These are phyloP conservation scores for Rutstroemia sp. DNA, from an alignment of 2,329 filamentous ascomycete genomes.

Conservation along the genomic window DNA sequence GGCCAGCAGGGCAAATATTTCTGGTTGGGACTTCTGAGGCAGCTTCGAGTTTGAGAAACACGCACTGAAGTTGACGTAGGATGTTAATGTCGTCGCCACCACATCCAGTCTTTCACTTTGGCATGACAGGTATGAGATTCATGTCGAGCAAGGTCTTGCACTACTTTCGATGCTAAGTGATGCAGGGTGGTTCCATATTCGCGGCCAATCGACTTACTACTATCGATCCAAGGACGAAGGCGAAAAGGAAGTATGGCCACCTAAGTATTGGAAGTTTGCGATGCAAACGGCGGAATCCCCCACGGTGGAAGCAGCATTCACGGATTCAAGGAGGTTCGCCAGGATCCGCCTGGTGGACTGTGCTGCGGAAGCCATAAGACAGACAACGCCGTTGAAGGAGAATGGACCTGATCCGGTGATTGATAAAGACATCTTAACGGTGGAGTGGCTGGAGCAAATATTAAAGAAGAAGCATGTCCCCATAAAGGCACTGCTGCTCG, in stretches of 20 bases:
- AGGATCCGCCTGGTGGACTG: slow-evolving; percentile 79
- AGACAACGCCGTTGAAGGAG: slow-evolving; percentile 71
- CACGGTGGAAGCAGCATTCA: slow-evolving; percentile 63
- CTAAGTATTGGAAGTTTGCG: slow-evolving; percentile 82
- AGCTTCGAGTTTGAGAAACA: background rate
- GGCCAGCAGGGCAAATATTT: slow-evolving; percentile 97
- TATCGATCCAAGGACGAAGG: slow-evolving; percentile 55
- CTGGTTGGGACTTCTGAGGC: slow-evolving; percentile 44
- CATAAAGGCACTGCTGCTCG: slow-evolving; percentile 79
- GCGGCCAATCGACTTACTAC: slow-evolving; percentile 68
- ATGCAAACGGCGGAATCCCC: slow-evolving; percentile 54
- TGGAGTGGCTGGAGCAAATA: slow-evolving; percentile 65
- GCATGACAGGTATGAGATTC: slow-evolving; percentile 49
- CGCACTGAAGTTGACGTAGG: slow-evolving; percentile 26
- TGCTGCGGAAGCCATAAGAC: slow-evolving; percentile 65
- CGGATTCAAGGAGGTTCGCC: slow-evolving; percentile 72
- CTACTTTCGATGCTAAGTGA: slow-evolving; percentile 10
- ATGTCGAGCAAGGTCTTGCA: background rate
- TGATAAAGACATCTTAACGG: slow-evolving; percentile 70
- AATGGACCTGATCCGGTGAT: slow-evolving; percentile 91
- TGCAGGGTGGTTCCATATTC: slow-evolving; percentile 77
- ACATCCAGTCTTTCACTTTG: slow-evolving; percentile 84
- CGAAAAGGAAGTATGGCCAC: slow-evolving; percentile 64
- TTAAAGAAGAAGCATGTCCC: slow-evolving; percentile 73
- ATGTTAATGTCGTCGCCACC: slow-evolving; percentile 71